These are phyloP conservation scores for Penicillium turbatum DNA, from an alignment of 495 filamentous ascomycete species.

Conservation along the genomic window DNA sequence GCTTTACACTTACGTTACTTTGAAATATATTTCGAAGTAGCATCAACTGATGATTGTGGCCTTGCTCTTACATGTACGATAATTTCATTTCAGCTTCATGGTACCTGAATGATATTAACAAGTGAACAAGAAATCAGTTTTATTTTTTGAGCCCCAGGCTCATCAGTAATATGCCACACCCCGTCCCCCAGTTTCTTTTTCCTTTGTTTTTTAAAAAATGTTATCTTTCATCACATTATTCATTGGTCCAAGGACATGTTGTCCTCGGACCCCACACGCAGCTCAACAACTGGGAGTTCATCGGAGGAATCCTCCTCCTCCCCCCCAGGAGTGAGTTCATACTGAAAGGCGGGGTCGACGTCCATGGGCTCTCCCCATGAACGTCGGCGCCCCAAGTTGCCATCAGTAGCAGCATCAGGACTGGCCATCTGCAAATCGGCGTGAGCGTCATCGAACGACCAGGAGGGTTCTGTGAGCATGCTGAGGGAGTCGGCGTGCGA, in stretches of 20 bases:
- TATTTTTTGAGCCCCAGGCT: background rate
- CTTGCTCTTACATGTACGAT: too few species aligned
- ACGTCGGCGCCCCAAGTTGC: slow-evolving; percentile 34
- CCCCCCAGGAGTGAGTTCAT: background rate
- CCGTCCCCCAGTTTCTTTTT: background rate
- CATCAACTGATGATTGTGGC: too few species aligned
- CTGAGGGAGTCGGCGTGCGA: slow-evolving; percentile 20
- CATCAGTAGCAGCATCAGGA: slow-evolving; percentile 27
- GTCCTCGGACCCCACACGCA: slow-evolving; percentile 40
- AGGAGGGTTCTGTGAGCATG: slow-evolving; percentile 27
- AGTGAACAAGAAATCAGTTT: background rate
- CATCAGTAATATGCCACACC: too few species aligned
- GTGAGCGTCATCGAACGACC: slow-evolving; percentile 38
- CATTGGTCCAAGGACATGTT: slow-evolving; percentile 27
- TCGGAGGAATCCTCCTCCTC: slow-evolving; percentile 36
- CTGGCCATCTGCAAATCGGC: slow-evolving; percentile 32
- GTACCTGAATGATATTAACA: too few species aligned
- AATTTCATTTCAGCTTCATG: too few species aligned
- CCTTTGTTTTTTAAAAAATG: background rate
- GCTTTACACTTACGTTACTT: too few species aligned
- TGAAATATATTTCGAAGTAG: too few species aligned
- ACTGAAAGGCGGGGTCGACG: slow-evolving; percentile 21
- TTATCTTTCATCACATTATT: background rate
- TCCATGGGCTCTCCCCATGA: slow-evolving; percentile 33
- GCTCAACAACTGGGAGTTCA: slow-evolving; percentile 45